phyloP scores from a whole-genome alignment of 2,329 filamentous ascomycete species.

The Aspergillus proliferans region DNA sequence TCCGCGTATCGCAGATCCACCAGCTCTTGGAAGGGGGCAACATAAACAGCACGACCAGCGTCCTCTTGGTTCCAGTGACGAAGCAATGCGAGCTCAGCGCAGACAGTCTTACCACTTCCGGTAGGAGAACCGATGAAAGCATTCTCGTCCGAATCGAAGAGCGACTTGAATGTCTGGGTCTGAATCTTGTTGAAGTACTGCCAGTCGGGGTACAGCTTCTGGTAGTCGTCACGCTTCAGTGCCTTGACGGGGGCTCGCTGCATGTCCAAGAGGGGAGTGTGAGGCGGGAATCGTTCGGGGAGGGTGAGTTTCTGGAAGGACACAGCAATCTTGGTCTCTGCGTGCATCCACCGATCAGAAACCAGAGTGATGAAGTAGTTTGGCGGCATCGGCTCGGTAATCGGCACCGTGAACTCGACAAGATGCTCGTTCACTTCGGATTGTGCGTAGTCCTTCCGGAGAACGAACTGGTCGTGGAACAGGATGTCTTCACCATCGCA shows the following conservation, averaged over 20 bases:
- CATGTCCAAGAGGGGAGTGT: constrained; percentile 85
- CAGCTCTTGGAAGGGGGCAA: constrained; percentile 90
- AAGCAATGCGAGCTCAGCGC: constrained; percentile 87
- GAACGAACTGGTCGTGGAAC: constrained; percentile 87
- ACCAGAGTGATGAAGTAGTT: constrained; percentile 97
- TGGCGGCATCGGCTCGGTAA: constrained; percentile 94
- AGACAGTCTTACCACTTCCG: constrained; percentile 93
- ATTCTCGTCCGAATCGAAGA: constrained; percentile 87
- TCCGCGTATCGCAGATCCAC: constrained; percentile 75
- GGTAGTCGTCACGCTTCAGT: constrained; percentile 77
- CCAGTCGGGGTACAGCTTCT: constrained; percentile 75
- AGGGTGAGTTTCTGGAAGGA: constrained; percentile 93
- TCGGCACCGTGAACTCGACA: constrained; percentile 92
- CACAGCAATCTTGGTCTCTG: constrained; percentile 85
- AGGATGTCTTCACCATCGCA: constrained; percentile 95
- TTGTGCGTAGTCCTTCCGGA: constrained; percentile 81
- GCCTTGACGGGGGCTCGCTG: constrained; percentile 86
- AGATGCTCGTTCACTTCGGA: constrained; percentile 87
- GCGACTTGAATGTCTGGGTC: constrained; percentile 90
- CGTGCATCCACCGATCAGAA: constrained; percentile 97
- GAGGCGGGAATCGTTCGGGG: constrained; percentile 90
- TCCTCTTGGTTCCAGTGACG: constrained; percentile 74
- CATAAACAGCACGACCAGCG: constrained; percentile 77
- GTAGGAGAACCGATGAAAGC: constrained; percentile 90
- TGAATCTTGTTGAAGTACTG: constrained; percentile 94